These are phyloP conservation scores for Dryas integrifolia DNA, from an alignment of 331 rosid genomes.

Conservation along the genomic window DNA sequence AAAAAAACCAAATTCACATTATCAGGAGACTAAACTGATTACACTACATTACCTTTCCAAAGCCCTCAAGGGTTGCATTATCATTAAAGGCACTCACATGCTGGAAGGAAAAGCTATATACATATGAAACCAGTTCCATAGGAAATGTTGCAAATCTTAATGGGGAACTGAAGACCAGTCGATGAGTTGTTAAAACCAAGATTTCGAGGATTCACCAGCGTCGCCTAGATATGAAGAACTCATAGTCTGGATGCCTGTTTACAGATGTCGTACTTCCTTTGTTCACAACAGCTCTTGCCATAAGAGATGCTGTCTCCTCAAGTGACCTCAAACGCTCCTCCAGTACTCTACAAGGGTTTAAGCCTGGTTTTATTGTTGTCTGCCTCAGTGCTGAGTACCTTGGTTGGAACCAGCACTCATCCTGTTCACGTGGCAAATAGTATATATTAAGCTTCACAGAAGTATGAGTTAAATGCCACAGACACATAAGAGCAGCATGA, in stretches of 20 bases:
- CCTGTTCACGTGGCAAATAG: slow-evolving; percentile 34
- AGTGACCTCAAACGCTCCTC: slow-evolving; percentile 67
- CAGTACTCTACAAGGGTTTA: slow-evolving; percentile 40
- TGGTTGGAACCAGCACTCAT: slow-evolving; percentile 75
- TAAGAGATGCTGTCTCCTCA: slow-evolving; percentile 65
- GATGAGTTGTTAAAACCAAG: slow-evolving; percentile 24
- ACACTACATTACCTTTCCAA: not conserved
- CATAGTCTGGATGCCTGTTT: slow-evolving; percentile 71
- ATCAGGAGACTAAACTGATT: slow-evolving; percentile 2
- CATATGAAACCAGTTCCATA: not conserved
- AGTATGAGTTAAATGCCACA: not conserved
- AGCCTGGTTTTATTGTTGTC: slow-evolving; percentile 27
- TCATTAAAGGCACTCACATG: not conserved
- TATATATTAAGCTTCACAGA: not conserved
- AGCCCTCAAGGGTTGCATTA: not conserved
- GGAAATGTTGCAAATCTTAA: slow-evolving; percentile 27
- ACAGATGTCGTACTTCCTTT: slow-evolving; percentile 46
- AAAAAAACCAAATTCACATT: not conserved
- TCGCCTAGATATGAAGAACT: slow-evolving; percentile 72
- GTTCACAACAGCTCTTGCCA: slow-evolving; percentile 71
- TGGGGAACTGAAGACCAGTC: slow-evolving; percentile 27
- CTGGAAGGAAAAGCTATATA: not conserved
- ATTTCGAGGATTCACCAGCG: slow-evolving; percentile 31
- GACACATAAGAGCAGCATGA: not conserved
- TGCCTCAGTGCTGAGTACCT: slow-evolving; percentile 29